Base-by-base conservation (phyloP, 75 land plant genomes). In the Pinus albicaulis region DNA sequence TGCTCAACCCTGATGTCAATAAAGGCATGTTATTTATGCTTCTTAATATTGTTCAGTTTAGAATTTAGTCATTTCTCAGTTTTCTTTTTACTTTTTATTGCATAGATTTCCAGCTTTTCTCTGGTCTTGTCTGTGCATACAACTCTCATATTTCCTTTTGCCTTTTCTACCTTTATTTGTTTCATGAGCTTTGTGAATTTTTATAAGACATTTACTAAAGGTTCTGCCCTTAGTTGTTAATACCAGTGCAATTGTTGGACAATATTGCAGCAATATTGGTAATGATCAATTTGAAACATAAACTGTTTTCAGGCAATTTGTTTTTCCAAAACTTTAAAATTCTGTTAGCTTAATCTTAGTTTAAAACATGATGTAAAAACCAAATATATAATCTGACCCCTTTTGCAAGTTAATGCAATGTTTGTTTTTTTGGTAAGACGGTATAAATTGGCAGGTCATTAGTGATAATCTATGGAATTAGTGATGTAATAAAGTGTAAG, bases 211-310 rank as follows among this genome's bases (percentile, higher is more conserved):
- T 64, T 13, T 28, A 65, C 16, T 34, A 2, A 17, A 16, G 16
- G 69, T 38, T 16, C 69, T 15, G 69, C 28, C 20, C 16, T 28
- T 65, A 34, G 69, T 25, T 61, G 64, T 65, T 65, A 13, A 66
- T 8, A 7, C 31, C 19, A 66, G 70, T 66, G 44, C 22, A 66
- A 66, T 34, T 66, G 48, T 66, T 66, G 70, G 70, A 66, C 28
- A 36, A 4, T n/a, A 66, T 36, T 38, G 48, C 44, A 38, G n/a
- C 38, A 6, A 19, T 36, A 31, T 65, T 65, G 44, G 44, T 31
- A 48, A 65, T 36, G 19, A n/a, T 38, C 31, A 20, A 34, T 31
- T 48, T 65, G 31, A 34, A 66, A 10, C 70, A 34, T 34, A 65
- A 31, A 11, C 20, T 13, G 31, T 65, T 36, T 36, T 20, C 20